Percentiles rank a stretch among this genome's conserved stretches.
Evolutionary conservation across 345 rosid species (phyloP).

Genomic region (Trapa bicornis): DNA sequence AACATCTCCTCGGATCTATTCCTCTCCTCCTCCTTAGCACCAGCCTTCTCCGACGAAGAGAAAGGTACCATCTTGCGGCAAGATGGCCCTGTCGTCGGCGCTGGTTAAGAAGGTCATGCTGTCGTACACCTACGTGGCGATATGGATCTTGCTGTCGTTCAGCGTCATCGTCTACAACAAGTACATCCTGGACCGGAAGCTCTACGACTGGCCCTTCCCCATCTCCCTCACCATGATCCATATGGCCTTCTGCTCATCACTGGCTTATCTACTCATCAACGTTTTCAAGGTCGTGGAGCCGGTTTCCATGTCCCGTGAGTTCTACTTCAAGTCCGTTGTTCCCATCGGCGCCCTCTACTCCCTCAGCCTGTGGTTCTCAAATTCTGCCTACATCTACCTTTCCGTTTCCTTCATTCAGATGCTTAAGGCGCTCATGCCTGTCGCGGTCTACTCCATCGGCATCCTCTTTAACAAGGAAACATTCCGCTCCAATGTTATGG

Average conservation of each 20-base stretch:
- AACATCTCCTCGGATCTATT: not conserved
- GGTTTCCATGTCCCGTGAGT: slow-evolving; percentile 64
- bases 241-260: slow-evolving; percentile 87
- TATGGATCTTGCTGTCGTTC: slow-evolving; percentile 97
- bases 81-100: slow-evolving; percentile 13
- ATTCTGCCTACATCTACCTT: slow-evolving; percentile 88
- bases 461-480: slow-evolving; percentile 50
- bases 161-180: slow-evolving; percentile 97
- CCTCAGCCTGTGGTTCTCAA: slow-evolving; percentile 86
- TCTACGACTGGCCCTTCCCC: slow-evolving; percentile 95
- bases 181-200: slow-evolving; percentile 94
- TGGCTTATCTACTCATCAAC: slow-evolving; percentile 71
- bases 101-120: slow-evolving; percentile 77
- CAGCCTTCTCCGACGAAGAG: not conserved
- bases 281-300: slow-evolving; percentile 86
- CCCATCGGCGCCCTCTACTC: slow-evolving; percentile 92
- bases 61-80: not conserved
- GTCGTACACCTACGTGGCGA: slow-evolving; percentile 75
- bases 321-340: slow-evolving; percentile 70
- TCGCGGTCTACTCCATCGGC: slow-evolving; percentile 88
- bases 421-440: slow-evolving; percentile 62
- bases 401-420: slow-evolving; percentile 70
- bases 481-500: slow-evolving; percentile 68
- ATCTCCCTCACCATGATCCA: slow-evolving; percentile 96
- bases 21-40: not conserved